Percentiles rank a stretch among this genome's conserved stretches.
Evolutionary conservation across 1,139 yeast genomes (phyloP).

Genomic region (Suhomyces anneliseae): DNA sequence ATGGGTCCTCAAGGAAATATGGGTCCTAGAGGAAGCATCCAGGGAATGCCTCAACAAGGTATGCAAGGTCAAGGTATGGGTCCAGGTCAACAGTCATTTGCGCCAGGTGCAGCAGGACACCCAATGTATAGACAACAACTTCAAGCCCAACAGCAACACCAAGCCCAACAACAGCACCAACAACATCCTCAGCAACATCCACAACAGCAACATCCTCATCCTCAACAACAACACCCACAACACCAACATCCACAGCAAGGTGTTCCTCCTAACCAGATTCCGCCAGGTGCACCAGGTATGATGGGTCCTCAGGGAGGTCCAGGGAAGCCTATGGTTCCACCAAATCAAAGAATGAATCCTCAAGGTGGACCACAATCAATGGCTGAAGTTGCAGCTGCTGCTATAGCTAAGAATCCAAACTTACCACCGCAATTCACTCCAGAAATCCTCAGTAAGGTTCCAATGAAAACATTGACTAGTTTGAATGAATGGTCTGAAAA

Average conservation of each 20-base stretch:
- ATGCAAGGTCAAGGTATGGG: neutral
- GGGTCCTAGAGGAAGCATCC: neutral
- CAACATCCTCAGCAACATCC: conserved; percentile 15
- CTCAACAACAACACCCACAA: conserved; percentile 11
- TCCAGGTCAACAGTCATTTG: neutral
- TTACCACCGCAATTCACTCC: conserved; percentile 19
- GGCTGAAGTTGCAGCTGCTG: conserved; percentile 8
- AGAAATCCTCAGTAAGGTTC: conserved; percentile 17
- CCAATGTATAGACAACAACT: conserved; percentile 10
- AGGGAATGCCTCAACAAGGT: conserved; percentile 4
- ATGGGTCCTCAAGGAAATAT: neutral
- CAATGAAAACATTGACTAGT: conserved; percentile 16
- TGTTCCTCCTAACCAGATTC: conserved; percentile 9
- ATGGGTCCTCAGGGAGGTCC: neutral
- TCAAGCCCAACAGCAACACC: conserved; percentile 19
- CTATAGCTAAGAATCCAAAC: conserved; percentile 10
- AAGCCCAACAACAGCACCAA: conserved; percentile 15
- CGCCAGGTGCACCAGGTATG: neutral
- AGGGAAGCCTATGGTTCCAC: neutral
- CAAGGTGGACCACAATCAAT: neutral
- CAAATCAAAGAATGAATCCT: conserved; percentile 1
- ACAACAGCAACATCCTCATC: conserved; percentile 14
- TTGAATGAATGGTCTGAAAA: conserved; percentile 58
- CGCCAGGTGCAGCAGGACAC: conserved; percentile 5
- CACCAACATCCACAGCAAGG: neutral